Evolutionary conservation across 2,329 filamentous ascomycete genomes (phyloP).

Genomic region (Exophiala lecanii-corni): DNA sequence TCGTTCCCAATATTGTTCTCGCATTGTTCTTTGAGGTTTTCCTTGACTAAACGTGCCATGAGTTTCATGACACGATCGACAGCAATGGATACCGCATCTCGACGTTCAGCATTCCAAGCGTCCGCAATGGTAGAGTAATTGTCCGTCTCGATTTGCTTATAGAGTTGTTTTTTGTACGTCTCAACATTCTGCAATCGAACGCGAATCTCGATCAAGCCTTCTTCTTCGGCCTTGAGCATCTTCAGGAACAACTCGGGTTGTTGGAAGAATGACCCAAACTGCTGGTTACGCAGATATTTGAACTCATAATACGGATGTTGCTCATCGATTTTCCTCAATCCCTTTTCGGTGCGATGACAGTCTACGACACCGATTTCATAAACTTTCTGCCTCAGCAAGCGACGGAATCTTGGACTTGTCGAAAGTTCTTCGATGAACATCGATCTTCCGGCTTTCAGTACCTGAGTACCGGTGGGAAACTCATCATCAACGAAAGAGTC

Average conservation of each 20-base stretch:
- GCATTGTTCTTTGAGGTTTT: conserved; percentile 87
- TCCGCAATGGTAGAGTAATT: conserved; percentile 94
- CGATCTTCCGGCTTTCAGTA: conserved; percentile 73
- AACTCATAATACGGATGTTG: conserved; percentile 96
- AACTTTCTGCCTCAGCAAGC: conserved; percentile 75
- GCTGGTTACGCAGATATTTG: conserved; percentile 90
- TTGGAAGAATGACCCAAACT: conserved; percentile 72
- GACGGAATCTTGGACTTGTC: conserved; percentile 81
- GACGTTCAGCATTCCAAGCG: conserved; percentile 85
- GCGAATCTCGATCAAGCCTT: conserved; percentile 82
- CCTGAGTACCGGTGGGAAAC: conserved; percentile 69
- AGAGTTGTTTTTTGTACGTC: conserved; percentile 70
- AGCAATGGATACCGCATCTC: conserved; percentile 76
- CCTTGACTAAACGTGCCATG: conserved; percentile 89
- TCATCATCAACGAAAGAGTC: conserved; percentile 69
- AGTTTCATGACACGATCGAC: conserved; percentile 76
- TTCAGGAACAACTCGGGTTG: conserved; percentile 88
- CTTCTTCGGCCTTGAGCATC: conserved; percentile 96
- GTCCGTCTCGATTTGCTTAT: conserved; percentile 83
- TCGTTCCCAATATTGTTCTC: conserved; percentile 86
- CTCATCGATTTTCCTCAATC: conserved; percentile 86
- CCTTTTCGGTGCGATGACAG: conserved; percentile 89
- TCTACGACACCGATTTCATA: conserved; percentile 81
- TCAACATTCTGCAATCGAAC: conserved; percentile 72
- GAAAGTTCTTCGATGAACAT: conserved; percentile 91